Conservation (phyloP, 2,329 filamentous ascomycete species). For the Clarireedia paspali region DNA sequence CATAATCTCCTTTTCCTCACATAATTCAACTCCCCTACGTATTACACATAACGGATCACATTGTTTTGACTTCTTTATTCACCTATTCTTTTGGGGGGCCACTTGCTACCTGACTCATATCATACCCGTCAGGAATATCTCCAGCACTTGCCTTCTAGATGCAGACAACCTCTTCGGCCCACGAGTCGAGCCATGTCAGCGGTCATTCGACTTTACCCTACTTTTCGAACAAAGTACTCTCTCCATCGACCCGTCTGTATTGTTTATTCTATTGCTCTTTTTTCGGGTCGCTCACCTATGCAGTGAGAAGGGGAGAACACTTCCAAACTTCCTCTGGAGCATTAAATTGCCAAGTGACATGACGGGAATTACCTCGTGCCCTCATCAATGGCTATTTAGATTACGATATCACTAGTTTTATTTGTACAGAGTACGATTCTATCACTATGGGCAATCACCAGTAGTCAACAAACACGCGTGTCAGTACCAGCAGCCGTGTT, state of each 20-base stretch:
- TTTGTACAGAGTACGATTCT: background rate
- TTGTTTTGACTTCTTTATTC: too few species aligned
- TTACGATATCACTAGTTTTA: background rate
- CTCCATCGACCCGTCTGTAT: slow-evolving; percentile 15
- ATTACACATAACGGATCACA: too few species aligned
- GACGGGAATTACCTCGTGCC: too few species aligned
- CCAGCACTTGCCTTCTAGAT: slow-evolving; percentile 29
- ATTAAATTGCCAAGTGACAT: background rate
- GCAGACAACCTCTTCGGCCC: slow-evolving; percentile 3
- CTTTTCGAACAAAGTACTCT: slow-evolving; percentile 21
- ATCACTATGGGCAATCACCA: background rate
- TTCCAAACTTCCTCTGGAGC: background rate
- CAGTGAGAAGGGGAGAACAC: background rate
- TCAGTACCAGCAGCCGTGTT: background rate
- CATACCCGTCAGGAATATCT: background rate
- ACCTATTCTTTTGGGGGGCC: too few species aligned
- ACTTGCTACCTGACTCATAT: too few species aligned
- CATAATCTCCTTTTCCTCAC: too few species aligned
- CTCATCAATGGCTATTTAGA: background rate
- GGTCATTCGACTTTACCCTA: slow-evolving; percentile 20
- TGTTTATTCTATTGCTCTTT: background rate
- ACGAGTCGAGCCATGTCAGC: background rate
- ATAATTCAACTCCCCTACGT: too few species aligned
- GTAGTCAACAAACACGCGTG: background rate
- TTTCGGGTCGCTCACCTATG: background rate